Conservation (phyloP, 2,329 filamentous ascomycete species). For the Hirsutella thompsonii region DNA sequence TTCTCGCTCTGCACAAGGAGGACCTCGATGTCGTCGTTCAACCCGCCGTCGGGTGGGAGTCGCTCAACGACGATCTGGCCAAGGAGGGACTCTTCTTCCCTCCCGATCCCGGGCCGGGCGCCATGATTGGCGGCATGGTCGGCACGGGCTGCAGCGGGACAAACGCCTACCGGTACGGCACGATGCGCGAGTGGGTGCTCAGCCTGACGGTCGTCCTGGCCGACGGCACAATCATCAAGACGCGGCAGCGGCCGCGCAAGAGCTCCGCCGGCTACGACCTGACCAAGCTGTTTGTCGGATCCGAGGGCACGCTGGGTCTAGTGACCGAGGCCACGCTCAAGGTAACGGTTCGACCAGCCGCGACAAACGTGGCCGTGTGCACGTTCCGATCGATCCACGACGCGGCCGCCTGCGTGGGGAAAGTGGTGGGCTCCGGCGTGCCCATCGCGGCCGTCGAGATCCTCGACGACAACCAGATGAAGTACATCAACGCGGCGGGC, state of each 20-base stretch:
- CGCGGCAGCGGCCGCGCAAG: conserved; percentile 75
- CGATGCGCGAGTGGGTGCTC: conserved; percentile 90
- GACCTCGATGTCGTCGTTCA: conserved; percentile 68
- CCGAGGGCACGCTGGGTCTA: conserved; percentile 81
- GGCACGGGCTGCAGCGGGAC: conserved; percentile 65
- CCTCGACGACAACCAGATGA: conserved; percentile 84
- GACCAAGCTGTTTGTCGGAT: conserved; percentile 79
- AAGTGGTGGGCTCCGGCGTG: conserved; percentile 68
- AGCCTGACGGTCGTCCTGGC: conserved; percentile 78
- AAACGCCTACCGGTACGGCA: conserved; percentile 85
- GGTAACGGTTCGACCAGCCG: conserved; percentile 67
- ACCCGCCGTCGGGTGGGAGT: conserved; percentile 77
- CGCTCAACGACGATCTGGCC: conserved; percentile 64
- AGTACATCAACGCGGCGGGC: conserved; percentile 51
- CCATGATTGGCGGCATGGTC: conserved; percentile 85
- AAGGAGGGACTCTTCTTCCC: conserved; percentile 78
- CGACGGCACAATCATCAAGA: conserved; percentile 84
- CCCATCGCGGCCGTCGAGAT: conserved; percentile 88
- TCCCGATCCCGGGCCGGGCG: conserved; percentile 79
- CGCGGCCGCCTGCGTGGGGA: conserved; percentile 68
- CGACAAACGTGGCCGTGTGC: conserved; percentile 68
- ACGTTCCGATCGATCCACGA: conserved; percentile 45
- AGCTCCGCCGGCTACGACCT: conserved; percentile 87
- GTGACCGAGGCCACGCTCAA: conserved; percentile 87
- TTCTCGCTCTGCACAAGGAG: conserved; percentile 63